These are phyloP conservation scores for Fusarium burgessii DNA, from an alignment of 2,329 filamentous ascomycete genomes.

Conservation along the genomic window DNA sequence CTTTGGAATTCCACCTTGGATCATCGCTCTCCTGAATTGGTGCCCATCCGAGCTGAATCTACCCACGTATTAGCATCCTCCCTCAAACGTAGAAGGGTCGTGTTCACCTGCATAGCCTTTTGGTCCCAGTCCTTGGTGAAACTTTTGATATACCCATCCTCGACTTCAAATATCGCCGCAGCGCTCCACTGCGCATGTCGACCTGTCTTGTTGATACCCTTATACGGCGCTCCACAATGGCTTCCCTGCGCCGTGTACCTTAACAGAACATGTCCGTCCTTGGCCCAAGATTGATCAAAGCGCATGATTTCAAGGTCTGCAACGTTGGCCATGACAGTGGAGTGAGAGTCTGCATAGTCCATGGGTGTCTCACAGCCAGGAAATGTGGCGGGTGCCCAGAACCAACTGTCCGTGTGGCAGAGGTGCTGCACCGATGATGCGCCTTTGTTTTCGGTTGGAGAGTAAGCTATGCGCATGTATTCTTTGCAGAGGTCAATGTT, in stretches of 20 bases:
- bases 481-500: slow-evolving; percentile 28
- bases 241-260: slow-evolving; percentile 43
- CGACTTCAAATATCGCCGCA: slow-evolving; percentile 43
- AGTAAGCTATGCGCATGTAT: slow-evolving; percentile 35
- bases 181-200: slow-evolving; percentile 34
- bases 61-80: background rate
- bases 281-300: slow-evolving; percentile 43
- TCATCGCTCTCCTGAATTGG: slow-evolving; percentile 40
- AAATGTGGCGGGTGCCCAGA: slow-evolving; percentile 34
- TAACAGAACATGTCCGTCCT: slow-evolving; percentile 40
- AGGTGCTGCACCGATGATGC: slow-evolving; percentile 23
- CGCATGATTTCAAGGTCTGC: slow-evolving; percentile 37
- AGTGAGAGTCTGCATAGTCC: slow-evolving; percentile 43
- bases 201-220: slow-evolving; percentile 36
- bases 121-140: slow-evolving; percentile 35
- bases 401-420: slow-evolving; percentile 35
- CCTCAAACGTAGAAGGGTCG: too few relatives aligned
- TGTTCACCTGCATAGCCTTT: slow-evolving; percentile 27
- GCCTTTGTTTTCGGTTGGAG: slow-evolving; percentile 26
- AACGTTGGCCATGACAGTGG: slow-evolving; percentile 39
- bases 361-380: slow-evolving; percentile 33
- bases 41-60: slow-evolving; percentile 45
- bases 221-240: slow-evolving; percentile 42
- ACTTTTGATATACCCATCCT: slow-evolving; percentile 26
- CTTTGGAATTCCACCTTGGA: slow-evolving; percentile 39